Percentiles rank a stretch among this genome's conserved stretches.
Evolutionary conservation across 2,329 filamentous ascomycete species (phyloP).

Genomic region (Ilyonectria robusta): DNA sequence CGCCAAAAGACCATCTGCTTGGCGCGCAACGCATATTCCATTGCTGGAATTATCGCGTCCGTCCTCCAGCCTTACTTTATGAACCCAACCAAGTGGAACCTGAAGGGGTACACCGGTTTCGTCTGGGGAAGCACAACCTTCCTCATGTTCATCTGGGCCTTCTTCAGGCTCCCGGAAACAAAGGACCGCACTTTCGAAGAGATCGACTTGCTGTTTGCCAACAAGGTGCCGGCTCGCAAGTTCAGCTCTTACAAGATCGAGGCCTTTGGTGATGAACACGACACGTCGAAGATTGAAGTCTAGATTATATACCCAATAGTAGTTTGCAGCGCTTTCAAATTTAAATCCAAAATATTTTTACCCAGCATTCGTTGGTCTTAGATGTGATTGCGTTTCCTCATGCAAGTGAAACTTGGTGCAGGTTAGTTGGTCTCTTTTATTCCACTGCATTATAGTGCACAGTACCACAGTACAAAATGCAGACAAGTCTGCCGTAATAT

Average conservation of each 20-base stretch:
- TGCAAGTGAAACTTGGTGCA: too few relatives aligned
- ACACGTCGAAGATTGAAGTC: not conserved
- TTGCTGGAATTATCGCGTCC: conserved; percentile 41
- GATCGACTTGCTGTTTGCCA: conserved; percentile 66
- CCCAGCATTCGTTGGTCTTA: too few relatives aligned
- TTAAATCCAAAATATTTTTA: too few relatives aligned
- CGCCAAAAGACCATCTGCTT: conserved; percentile 53
- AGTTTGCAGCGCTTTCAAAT: not conserved
- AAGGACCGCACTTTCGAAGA: conserved; percentile 66
- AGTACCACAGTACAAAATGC: too few relatives aligned
- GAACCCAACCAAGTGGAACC: conserved; percentile 56
- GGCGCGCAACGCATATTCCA: conserved; percentile 46
- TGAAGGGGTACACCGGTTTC: conserved; percentile 58
- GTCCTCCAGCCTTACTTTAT: conserved; percentile 54
- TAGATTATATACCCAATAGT: not conserved
- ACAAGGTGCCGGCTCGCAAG: conserved; percentile 37
- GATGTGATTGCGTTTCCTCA: too few relatives aligned
- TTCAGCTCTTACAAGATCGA: conserved; percentile 33
- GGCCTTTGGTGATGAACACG: conserved; percentile 6
- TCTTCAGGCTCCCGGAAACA: conserved; percentile 66
- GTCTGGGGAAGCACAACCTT: conserved; percentile 45
- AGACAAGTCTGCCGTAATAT: too few relatives aligned
- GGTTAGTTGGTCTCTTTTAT: too few relatives aligned
- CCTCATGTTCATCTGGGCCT: conserved; percentile 53
- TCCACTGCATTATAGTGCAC: too few relatives aligned